Evolutionary conservation across 805 yeast species (phyloP), one percentile per base, ranked within the genome.

Genomic region (Jamesozyma hellenica): DNA sequence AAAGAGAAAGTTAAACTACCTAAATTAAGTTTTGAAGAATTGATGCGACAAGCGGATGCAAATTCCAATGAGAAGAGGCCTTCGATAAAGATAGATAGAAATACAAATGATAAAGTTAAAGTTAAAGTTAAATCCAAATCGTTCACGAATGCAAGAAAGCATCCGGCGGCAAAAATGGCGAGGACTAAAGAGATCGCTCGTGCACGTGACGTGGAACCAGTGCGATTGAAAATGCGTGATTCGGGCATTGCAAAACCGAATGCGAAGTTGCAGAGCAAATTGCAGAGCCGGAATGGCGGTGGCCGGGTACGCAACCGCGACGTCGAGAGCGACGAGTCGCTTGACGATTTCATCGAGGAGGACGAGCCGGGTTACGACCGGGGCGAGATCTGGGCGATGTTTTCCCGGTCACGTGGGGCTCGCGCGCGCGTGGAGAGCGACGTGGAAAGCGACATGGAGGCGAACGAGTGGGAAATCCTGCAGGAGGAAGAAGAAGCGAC

Each of bases 381-480:
- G 33, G 87, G 82, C 46, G 95, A 87, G 58, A 88, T 90, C 35
- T 86, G 96, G 96, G 74, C 78, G 15, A 72, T 90, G 60, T 82
- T 88, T 59, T 79, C 77, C 53, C 69, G 74, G 70, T 32, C 7
- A 26, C 69, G 42, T 67, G 70, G 40, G 65, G 85, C 34, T 50
- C 65, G 0, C 5, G 60, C 67, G 32, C 70, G 66, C 44, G 60
- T 62, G 28, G 65, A 68, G 38, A 68, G 70, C 39, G 42, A 42
- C 9, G 42, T 38, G 6, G 33, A 42, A 14, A 76, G 72, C 40
- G 73, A 69, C 40, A 90, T 92, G 96, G 97, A 90, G 56, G 96
- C 96, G 3, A 81, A 92, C 1, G 96, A 96, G 21, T 79, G 79
- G 21, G 96, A 90, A 46, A 76, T 92, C 18, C 64, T 86, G 32